A percentile compares a stretch with the other conserved stretches of the same genome.
phyloP scores from a whole-genome alignment of 2,329 filamentous ascomycete species.

The Boeremia lycopersici region DNA sequence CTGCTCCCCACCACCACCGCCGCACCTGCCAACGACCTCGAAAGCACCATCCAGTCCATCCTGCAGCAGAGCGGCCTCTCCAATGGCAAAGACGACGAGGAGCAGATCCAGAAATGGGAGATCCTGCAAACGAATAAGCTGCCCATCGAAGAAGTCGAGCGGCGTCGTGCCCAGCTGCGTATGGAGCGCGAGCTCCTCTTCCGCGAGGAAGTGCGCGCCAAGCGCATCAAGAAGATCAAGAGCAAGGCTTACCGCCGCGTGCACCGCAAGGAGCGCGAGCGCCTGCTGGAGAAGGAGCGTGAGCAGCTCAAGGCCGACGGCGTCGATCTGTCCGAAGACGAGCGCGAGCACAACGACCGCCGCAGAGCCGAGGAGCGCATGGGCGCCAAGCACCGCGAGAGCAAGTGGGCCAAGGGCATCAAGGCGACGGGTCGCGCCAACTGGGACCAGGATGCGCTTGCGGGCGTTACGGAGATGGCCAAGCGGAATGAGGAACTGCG shows the following conservation, averaged over 20 bases:
- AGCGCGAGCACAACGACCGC: slow-evolving; percentile 71
- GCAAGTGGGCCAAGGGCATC: slow-evolving; percentile 88
- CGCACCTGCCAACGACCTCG: slow-evolving; percentile 77
- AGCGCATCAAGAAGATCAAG: slow-evolving; percentile 98
- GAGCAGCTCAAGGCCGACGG: slow-evolving; percentile 64
- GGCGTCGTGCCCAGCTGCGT: slow-evolving; percentile 74
- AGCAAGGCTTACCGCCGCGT: slow-evolving; percentile 93
- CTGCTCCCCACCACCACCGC: slow-evolving; percentile 64
- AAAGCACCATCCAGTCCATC: slow-evolving; percentile 84
- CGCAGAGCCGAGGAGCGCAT: slow-evolving; percentile 83
- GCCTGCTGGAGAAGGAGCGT: slow-evolving; percentile 62
- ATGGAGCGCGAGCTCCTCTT: slow-evolving; percentile 84
- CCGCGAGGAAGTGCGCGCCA: slow-evolving; percentile 84
- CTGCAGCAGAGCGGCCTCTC: slow-evolving; percentile 84
- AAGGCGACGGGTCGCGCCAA: slow-evolving; percentile 78
- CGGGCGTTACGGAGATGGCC: slow-evolving; percentile 80
- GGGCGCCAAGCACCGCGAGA: slow-evolving; percentile 82
- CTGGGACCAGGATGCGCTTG: slow-evolving; percentile 87
- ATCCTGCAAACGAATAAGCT: slow-evolving; percentile 73
- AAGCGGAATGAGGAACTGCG: slow-evolving; percentile 81
- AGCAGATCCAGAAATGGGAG: slow-evolving; percentile 71
- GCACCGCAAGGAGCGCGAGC: slow-evolving; percentile 78
- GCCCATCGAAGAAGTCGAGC: slow-evolving; percentile 73
- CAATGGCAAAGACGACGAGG: slow-evolving; percentile 65
- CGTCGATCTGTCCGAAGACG: slow-evolving; percentile 66